These are phyloP conservation scores for Ustilago esculenta DNA, from an alignment of 1,284 basidiomycete species.

Conservation along the genomic window DNA sequence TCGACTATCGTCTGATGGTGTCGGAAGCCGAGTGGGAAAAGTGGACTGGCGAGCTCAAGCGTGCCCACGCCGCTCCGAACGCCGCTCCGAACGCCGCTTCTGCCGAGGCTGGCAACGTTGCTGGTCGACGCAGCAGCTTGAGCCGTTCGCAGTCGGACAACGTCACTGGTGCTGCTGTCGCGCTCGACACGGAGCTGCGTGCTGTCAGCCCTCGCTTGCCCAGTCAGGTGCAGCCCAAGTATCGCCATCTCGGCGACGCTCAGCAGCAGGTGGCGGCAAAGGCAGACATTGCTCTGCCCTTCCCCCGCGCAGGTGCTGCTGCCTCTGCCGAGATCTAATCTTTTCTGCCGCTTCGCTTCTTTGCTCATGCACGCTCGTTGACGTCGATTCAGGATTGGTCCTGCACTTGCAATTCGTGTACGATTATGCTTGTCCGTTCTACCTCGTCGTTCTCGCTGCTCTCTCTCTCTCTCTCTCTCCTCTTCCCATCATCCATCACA, in stretches of 20 bases:
- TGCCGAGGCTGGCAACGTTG: conserved; percentile 1
- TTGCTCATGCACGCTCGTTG: neutral
- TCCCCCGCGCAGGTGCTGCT: conserved; percentile 16
- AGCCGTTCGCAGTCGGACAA: conserved; percentile 48
- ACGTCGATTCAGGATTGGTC: conserved; percentile 9
- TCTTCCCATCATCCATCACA: too few species aligned
- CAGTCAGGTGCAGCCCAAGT: conserved; percentile 41
- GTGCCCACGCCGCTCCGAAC: conserved; percentile 8
- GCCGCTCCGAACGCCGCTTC: neutral
- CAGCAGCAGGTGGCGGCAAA: neutral
- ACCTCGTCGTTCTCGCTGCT: conserved; percentile 1
- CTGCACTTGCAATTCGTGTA: conserved; percentile 19
- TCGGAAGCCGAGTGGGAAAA: conserved; percentile 52
- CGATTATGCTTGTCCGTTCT: conserved; percentile 8
- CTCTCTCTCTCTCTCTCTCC: conserved; percentile 3
- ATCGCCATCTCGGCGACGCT: conserved; percentile 15
- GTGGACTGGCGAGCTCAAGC: conserved; percentile 57
- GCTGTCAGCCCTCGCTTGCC: conserved; percentile 34
- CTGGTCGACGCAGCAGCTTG: conserved; percentile 25
- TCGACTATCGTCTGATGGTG: conserved; percentile 68
- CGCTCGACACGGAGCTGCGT: conserved; percentile 40
- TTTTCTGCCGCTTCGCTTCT: neutral
- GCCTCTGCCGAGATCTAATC: conserved; percentile 26
- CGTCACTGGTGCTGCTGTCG: conserved; percentile 32
- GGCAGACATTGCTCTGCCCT: conserved; percentile 26